Evolutionary conservation across 2,329 filamentous ascomycete species (phyloP), one percentile per base, ranked within the genome.

Genomic region (Boeremia lycopersici): DNA sequence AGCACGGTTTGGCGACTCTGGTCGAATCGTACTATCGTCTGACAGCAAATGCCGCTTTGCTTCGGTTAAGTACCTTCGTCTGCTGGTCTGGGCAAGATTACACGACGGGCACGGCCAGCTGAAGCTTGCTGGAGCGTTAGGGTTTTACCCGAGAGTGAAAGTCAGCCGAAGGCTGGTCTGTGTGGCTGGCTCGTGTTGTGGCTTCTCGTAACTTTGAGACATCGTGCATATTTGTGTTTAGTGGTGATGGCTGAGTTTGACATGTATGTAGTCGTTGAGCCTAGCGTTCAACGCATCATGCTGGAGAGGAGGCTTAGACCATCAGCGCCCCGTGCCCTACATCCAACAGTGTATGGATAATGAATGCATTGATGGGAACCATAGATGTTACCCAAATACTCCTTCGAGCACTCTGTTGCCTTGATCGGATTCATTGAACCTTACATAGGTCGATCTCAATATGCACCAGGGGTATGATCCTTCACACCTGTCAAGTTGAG

Each of bases 401-500:
- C 33, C 36, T 50, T 50, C 42, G 31, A 50, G 42, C 3, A 17
- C 36, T 40, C 12, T 19, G n/a, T 17, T 40, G 15, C 30, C 30
- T n/a, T 36, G 8, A 17, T 40, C 29, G 23, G 42, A 12, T 42
- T 33, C n/a, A 31, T 50, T 39, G n/a, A 9, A 41, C 35, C 25
- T 15, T 46, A n/a, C n/a, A n/a, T n/a, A 42, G 39, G 31, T 26
- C 35, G 30, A 50, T 50, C 41, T 42, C 36, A 38, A 31, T 35
- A 47, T 49, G 41, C 41, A 50, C 29, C 45, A 26, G 29, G 34
- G 36, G 30, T 35, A 29, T 49, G 30, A 47, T 50, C 46, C 52
- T 50, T 46, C 46, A 53, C 44, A 28, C 54, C 48, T 52, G 60
- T 56, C 57, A 46, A 55, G 42, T 33, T 35, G 55, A 46, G 46